Conservation (phyloP, 2,329 filamentous ascomycete genomes). For the Cadophora luteo-olivacea region DNA sequence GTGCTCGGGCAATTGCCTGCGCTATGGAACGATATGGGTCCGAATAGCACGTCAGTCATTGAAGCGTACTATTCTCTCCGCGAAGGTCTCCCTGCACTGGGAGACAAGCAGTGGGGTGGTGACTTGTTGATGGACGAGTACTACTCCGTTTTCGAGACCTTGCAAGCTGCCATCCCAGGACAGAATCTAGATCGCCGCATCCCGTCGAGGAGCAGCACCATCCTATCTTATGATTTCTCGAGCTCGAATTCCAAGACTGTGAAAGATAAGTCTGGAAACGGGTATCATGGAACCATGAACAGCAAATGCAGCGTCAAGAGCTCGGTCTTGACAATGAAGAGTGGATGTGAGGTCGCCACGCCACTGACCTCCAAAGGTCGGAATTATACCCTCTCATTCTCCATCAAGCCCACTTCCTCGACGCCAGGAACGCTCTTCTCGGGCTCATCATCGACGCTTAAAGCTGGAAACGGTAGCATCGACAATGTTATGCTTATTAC, state of each 20-base stretch:
- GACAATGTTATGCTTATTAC: conserved; percentile 48
- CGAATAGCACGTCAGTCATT: conserved; percentile 56
- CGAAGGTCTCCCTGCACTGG: conserved; percentile 57
- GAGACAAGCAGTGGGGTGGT: conserved; percentile 60
- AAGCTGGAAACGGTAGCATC: conserved; percentile 44
- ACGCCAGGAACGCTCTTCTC: conserved; percentile 50
- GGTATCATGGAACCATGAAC: conserved; percentile 47
- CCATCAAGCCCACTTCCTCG: conserved; percentile 45
- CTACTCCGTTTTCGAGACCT: conserved; percentile 45
- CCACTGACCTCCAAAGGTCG: conserved; percentile 60
- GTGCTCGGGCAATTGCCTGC: conserved; percentile 57
- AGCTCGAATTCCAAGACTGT: conserved; percentile 36
- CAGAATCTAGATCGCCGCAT: conserved; percentile 57
- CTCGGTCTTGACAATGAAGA: conserved; percentile 44
- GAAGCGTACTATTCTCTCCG: conserved; percentile 60
- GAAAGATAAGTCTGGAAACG: conserved; percentile 49
- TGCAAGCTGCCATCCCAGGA: conserved; percentile 51
- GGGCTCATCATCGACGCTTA: conserved; percentile 52
- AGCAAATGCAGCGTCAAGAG: conserved; percentile 46
- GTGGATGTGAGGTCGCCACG: conserved; percentile 52
- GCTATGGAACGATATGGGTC: conserved; percentile 62
- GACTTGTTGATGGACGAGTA: conserved; percentile 51
- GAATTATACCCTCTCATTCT: conserved; percentile 60
- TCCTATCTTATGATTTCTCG: conserved; percentile 47
- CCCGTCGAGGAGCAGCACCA: conserved; percentile 42